Evolutionary conservation across 2,329 filamentous ascomycete species (phyloP).

Genomic region (Esteya vermicola): DNA sequence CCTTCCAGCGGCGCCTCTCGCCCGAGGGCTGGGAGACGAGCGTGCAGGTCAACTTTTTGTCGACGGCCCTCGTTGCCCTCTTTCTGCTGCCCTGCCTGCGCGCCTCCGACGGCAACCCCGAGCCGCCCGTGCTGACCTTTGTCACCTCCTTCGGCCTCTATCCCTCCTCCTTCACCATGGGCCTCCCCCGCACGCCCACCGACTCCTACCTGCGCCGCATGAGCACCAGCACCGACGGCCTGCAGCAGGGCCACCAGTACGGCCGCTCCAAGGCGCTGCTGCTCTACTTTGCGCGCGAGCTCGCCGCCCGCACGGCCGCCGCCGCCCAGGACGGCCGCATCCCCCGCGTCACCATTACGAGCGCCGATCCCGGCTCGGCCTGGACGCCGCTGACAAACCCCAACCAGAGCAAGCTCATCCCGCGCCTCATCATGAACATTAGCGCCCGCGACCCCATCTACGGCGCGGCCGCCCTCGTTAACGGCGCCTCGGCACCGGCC

Average conservation of each 20-base stretch:
- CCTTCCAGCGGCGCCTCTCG: constrained; percentile 20
- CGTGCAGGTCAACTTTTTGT: constrained; percentile 23
- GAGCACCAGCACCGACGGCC: constrained; percentile 21
- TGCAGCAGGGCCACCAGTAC: constrained; percentile 22
- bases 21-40: constrained; percentile 24
- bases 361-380: constrained; percentile 22
- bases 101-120: constrained; percentile 13
- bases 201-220: constrained; percentile 20
- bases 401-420: constrained; percentile 21
- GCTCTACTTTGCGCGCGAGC: constrained; percentile 22
- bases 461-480: constrained; percentile 22
- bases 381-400: constrained; percentile 23
- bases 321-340: constrained; percentile 7
- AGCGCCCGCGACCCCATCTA: constrained; percentile 20
- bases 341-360: constrained; percentile 20
- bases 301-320: constrained; percentile 12
- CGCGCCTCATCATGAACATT: constrained; percentile 23
- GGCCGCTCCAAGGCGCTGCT: constrained; percentile 22
- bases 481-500: constrained; percentile 19
- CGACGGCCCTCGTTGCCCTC: constrained; percentile 19
- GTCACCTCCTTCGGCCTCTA: constrained; percentile 24
- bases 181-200: constrained; percentile 12
- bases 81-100: constrained; percentile 18
- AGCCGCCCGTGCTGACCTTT: constrained; percentile 22
- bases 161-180: constrained; percentile 22